A percentile compares a stretch with the other conserved stretches of the same genome.
Conservation (phyloP, 305 asterid species). For the Fraxinus sp. region DNA sequence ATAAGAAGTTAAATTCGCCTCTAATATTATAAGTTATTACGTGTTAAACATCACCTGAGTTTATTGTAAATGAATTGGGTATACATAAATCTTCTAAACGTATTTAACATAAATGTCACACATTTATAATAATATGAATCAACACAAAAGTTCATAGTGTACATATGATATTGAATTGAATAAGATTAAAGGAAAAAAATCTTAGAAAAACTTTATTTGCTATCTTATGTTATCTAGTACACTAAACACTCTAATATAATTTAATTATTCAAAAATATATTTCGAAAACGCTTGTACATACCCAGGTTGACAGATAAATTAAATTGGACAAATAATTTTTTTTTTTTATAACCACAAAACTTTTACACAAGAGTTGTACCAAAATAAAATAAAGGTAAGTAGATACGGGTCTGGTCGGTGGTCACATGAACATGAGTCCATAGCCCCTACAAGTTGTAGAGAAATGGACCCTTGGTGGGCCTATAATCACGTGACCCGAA, state of each 20-base stretch:
- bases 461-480: not conserved
- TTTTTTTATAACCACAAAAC: not conserved
- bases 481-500: not conserved
- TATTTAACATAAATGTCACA: too few species aligned
- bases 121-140: too few species aligned
- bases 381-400: not conserved
- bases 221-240: not conserved
- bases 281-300: not conserved
- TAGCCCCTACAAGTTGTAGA: not conserved
- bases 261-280: too few species aligned
- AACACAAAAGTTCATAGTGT: too few species aligned
- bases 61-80: not conserved
- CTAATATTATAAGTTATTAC: too few species aligned
- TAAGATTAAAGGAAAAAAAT: not conserved
- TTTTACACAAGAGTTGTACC: not conserved
- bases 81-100: too few species aligned
- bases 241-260: not conserved
- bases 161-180: not conserved
- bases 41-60: not conserved
- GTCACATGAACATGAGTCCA: not conserved
- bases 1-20: too few species aligned
- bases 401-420: not conserved
- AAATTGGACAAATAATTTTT: not conserved
- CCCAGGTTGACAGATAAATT: not conserved
- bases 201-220: not conserved